phyloP scores from a whole-genome alignment of 176 grass and related monocot genomes.

The Aegilops tauschii region DNA sequence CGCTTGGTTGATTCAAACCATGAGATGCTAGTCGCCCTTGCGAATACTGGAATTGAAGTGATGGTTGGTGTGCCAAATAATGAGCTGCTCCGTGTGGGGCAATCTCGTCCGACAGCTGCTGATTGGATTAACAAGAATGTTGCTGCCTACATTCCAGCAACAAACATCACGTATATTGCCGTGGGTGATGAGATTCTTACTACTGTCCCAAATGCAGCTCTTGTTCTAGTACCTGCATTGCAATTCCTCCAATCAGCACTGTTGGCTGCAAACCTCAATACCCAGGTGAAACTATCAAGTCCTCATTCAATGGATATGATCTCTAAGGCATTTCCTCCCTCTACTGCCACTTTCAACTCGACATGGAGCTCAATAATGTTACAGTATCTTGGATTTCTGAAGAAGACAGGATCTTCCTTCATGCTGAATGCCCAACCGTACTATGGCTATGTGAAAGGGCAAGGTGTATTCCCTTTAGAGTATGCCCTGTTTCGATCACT shows the following conservation, averaged over 20 bases:
- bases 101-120: constrained; percentile 76
- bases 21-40: constrained; percentile 81
- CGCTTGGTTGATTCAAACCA: constrained; percentile 76
- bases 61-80: constrained; percentile 80
- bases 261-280: constrained; percentile 87
- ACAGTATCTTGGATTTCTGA: constrained; percentile 86
- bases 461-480: constrained; percentile 89
- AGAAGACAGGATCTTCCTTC: constrained; percentile 70
- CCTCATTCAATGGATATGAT: constrained; percentile 86
- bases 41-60: constrained; percentile 90
- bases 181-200: constrained; percentile 90
- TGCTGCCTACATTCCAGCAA: constrained; percentile 68
- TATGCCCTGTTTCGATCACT: constrained; percentile 77
- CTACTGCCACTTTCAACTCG: constrained; percentile 85
- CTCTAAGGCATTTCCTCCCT: constrained; percentile 80
- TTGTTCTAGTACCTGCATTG: constrained; percentile 85
- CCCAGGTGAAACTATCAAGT: constrained; percentile 81
- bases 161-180: constrained; percentile 94
- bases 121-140: constrained; percentile 98
- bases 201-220: constrained; percentile 73
- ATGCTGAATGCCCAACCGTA: constrained; percentile 97
- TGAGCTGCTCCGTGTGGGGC: constrained; percentile 74
- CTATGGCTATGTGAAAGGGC: constrained; percentile 79
- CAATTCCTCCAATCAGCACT: constrained; percentile 88
- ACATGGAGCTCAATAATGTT: constrained; percentile 77